These are phyloP conservation scores for Lipomyces oligophaga DNA, from an alignment of 805 yeast genomes.

Conservation along the genomic window DNA sequence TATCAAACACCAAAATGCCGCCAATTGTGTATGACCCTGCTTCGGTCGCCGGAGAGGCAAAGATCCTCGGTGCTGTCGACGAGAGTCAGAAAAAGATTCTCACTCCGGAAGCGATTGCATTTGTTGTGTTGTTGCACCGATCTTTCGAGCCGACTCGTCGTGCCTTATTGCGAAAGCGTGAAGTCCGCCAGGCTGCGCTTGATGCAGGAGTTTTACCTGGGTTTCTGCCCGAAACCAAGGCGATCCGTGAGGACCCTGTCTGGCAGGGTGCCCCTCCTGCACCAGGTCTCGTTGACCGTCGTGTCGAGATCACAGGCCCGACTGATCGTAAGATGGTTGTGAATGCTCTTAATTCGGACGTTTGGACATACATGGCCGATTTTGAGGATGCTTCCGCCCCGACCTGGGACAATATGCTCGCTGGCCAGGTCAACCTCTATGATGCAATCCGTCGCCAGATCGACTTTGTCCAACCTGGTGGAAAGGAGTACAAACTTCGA, in stretches of 20 bases:
- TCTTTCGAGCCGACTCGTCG: slow-evolving; percentile 55
- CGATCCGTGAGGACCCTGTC: slow-evolving; percentile 59
- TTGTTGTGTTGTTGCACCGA: slow-evolving; percentile 64
- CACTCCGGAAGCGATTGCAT: slow-evolving; percentile 59
- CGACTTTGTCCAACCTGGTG: slow-evolving; percentile 38
- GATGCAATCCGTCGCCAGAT: slow-evolving; percentile 63
- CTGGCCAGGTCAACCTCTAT: slow-evolving; percentile 66
- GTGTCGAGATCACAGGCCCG: slow-evolving; percentile 75
- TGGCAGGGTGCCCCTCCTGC: slow-evolving; percentile 72
- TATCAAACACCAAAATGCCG: not conserved
- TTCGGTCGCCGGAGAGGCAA: slow-evolving; percentile 15
- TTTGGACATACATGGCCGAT: slow-evolving; percentile 73
- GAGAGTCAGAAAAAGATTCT: slow-evolving; percentile 51
- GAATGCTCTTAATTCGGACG: slow-evolving; percentile 65
- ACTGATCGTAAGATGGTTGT: slow-evolving; percentile 73
- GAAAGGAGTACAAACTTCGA: slow-evolving; percentile 51
- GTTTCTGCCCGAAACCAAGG: slow-evolving; percentile 60
- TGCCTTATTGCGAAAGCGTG: slow-evolving; percentile 54
- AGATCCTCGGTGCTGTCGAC: slow-evolving; percentile 50
- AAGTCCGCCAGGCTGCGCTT: slow-evolving; percentile 51
- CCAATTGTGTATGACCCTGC: slow-evolving; percentile 5
- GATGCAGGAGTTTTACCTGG: slow-evolving; percentile 65
- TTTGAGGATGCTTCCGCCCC: slow-evolving; percentile 72
- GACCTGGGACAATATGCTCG: slow-evolving; percentile 62
- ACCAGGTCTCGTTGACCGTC: slow-evolving; percentile 63